Conservation (phyloP, 1,284 basidiomycete genomes). For the Ustilago nuda region DNA sequence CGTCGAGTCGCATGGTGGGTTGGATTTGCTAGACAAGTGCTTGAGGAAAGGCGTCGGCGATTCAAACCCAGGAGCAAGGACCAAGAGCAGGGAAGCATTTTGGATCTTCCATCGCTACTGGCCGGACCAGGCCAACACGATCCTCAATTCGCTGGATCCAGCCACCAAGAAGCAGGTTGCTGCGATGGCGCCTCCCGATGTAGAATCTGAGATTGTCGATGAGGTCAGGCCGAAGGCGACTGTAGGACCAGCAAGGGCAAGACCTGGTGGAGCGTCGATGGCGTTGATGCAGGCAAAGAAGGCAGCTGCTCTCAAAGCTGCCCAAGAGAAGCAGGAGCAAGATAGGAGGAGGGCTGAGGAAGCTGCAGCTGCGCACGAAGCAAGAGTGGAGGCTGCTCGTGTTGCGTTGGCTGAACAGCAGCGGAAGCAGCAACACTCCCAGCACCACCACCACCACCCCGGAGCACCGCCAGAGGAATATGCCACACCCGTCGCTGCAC, state of each 20-base stretch:
- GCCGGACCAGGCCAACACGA: slow-evolving; percentile 76
- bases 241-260: slow-evolving; percentile 23
- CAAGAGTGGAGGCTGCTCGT: slow-evolving; percentile 30
- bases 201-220: slow-evolving; percentile 24
- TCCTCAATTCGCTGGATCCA: slow-evolving; percentile 80
- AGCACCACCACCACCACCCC: slow-evolving; percentile 1
- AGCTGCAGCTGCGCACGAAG: slow-evolving; percentile 49
- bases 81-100: slow-evolving; percentile 79
- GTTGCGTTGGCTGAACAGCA: slow-evolving; percentile 26
- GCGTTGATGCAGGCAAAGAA: slow-evolving; percentile 66
- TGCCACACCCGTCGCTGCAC: slow-evolving; percentile 27
- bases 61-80: slow-evolving; percentile 82
- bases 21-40: slow-evolving; percentile 74
- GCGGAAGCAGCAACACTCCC: slow-evolving; percentile 17
- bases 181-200: slow-evolving; percentile 72
- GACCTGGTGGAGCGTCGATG: slow-evolving; percentile 54
- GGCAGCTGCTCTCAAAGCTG: slow-evolving; percentile 56
- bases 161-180: slow-evolving; percentile 83
- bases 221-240: slow-evolving; percentile 32
- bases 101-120: slow-evolving; percentile 85
- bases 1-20: slow-evolving; percentile 72
- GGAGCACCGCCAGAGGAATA: slow-evolving; percentile 17
- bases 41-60: slow-evolving; percentile 82
- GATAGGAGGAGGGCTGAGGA: slow-evolving; percentile 50
- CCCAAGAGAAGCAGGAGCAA: slow-evolving; percentile 45